Base-by-base conservation (phyloP, 176 grass and related monocot species). In the Sorghum bicolor region DNA sequence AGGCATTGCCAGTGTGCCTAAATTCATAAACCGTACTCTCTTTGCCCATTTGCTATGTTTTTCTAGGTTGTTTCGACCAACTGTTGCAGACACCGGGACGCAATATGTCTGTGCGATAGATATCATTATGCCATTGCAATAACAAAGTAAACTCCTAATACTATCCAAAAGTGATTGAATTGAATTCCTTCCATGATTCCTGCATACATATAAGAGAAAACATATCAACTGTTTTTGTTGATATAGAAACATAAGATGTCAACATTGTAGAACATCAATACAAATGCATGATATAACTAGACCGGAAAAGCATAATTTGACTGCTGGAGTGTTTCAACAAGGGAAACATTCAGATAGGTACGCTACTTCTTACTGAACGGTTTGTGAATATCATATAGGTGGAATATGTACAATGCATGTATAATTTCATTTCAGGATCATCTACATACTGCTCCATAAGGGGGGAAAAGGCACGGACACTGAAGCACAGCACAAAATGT, bases 101-200 rank as follows among this genome's bases (percentile, higher is more conserved):
- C 32, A 79, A 15, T 67, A 65, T 57, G 64, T 41, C 52, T 19
- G 64, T 13, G 67, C 24, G 10, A 33, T 74, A 36, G 28, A 90
- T n/a, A 90, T n/a, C 10, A 38, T 60, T 43, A 22, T 63, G 2
- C 31, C 70, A 40, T 67, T 33, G 1, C 72, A 82, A n/a, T 76
- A 15, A 64, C 63, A 29, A 57, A 72, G n/a, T 52, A 34, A 39
- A 44, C 36, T n/a, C 61, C n/a, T 71, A 71, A 65, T 68, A 6
- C 61, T 90, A 87, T 83, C 88, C 84, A 87, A 90, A 85, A 87
- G 67, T 83, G 31, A 89, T 47, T n/a, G 92, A 82, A 87, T 89
- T 91, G 89, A 98, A 98, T 60, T 98, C 86, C 48, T 90, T 92
- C 92, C 92, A 93, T 70, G 90, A 85, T 60, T 98, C 95, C 95